phyloP scores from a whole-genome alignment of 495 filamentous ascomycete species.

The Aspergillus leporis region DNA sequence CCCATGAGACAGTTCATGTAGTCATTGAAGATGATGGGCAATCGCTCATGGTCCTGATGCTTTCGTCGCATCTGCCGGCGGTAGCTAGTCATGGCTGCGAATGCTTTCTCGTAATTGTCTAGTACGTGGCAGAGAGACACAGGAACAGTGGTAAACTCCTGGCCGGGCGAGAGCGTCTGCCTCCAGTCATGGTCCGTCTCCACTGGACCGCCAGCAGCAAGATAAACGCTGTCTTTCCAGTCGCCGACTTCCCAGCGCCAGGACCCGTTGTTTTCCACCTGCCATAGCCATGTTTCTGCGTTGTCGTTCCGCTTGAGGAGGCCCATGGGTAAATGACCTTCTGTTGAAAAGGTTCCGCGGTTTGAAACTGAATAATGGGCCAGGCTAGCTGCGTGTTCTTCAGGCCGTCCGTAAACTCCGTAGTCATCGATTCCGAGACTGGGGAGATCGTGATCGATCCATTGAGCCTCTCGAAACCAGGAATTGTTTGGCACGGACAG shows the following conservation, averaged over 20 bases:
- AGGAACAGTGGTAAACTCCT: conserved; percentile 20
- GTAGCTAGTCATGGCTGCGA: conserved; percentile 22
- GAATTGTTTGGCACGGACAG: conserved; percentile 21
- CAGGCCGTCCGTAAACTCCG: conserved; percentile 18
- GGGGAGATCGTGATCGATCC: conserved; percentile 20
- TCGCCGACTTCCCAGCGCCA: conserved; percentile 32
- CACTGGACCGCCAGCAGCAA: conserved; percentile 22
- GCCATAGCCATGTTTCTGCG: conserved; percentile 28
- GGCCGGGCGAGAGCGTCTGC: conserved; percentile 10
- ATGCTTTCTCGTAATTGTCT: conserved; percentile 17
- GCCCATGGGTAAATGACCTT: conserved; percentile 22
- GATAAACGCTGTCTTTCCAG: conserved; percentile 23
- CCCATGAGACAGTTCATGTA: conserved; percentile 36
- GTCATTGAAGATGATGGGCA: conserved; percentile 30
- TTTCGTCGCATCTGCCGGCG: conserved; percentile 19
- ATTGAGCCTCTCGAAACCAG: conserved; percentile 31
- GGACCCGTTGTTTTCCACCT: conserved; percentile 28
- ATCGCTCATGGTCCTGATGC: conserved; percentile 17
- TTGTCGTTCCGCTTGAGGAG: conserved; percentile 11
- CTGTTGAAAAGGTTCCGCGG: conserved; percentile 22
- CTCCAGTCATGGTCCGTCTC: conserved; percentile 22
- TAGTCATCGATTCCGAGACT: conserved; percentile 23
- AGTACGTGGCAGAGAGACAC: conserved; percentile 16
- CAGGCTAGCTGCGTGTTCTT: conserved; percentile 15
- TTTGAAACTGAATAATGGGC: conserved; percentile 19